phyloP scores from a whole-genome alignment of 129 eudicot genomes.

The Flaveria brownii region DNA sequence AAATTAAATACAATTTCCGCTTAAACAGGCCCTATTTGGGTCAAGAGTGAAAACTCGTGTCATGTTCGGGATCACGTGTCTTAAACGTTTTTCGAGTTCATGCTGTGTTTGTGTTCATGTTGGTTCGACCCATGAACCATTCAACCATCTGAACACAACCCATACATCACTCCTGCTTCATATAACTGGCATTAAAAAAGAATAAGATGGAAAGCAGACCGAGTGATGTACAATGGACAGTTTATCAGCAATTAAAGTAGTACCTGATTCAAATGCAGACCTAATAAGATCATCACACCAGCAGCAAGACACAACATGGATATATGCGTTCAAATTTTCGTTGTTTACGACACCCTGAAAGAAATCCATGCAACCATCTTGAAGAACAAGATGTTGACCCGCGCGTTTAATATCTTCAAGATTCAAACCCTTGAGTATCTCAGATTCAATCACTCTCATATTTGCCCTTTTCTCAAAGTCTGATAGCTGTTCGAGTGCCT shows the following conservation, averaged over 20 bases:
- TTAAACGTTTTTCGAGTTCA: background rate
- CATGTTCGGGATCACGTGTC: background rate
- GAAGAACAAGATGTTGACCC: slow-evolving; percentile 67
- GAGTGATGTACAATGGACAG: background rate
- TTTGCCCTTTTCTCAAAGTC: slow-evolving; percentile 77
- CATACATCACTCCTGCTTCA: background rate
- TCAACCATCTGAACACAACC: background rate
- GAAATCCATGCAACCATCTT: slow-evolving; percentile 74
- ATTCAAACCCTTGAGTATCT: slow-evolving; percentile 78
- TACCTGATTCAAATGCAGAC: slow-evolving; percentile 76
- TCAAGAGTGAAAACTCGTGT: background rate
- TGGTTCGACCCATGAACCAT: background rate
- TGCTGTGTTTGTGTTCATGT: background rate
- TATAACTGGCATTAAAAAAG: background rate
- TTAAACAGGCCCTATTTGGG: background rate
- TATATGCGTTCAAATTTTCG: slow-evolving; percentile 51
- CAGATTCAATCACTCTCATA: slow-evolving; percentile 63
- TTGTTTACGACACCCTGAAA: slow-evolving; percentile 45
- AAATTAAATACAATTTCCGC: too few species aligned
- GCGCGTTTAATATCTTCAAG: slow-evolving; percentile 76
- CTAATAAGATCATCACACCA: slow-evolving; percentile 94
- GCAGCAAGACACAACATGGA: slow-evolving; percentile 75
- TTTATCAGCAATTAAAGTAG: slow-evolving; percentile 7
- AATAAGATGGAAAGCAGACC: background rate
- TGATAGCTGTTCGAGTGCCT: slow-evolving; percentile 65